Percentiles rank a stretch among this genome's conserved stretches.
phyloP scores from a whole-genome alignment of 164 flowering plant genomes.

The Vitis amurensis region DNA sequence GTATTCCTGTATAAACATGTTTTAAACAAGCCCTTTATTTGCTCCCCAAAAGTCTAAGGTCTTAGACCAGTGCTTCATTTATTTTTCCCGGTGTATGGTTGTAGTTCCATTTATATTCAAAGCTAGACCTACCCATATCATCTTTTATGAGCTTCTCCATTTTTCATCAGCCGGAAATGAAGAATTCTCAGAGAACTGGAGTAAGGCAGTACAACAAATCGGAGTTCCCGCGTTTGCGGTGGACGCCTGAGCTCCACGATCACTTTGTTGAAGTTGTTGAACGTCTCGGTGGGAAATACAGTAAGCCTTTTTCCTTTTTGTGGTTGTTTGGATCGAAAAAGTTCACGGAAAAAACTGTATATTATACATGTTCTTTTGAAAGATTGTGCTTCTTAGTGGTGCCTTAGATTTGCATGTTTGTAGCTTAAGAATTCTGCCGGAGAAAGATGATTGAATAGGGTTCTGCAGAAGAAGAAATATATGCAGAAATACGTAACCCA shows the following conservation, averaged over 20 bases:
- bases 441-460: too few relatives aligned
- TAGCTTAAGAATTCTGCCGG: too few relatives aligned
- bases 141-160: background rate
- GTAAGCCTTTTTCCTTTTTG: slow-evolving; percentile 24
- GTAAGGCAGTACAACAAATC: slow-evolving; percentile 38
- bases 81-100: background rate
- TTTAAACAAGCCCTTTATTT: background rate
- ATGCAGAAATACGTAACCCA: too few relatives aligned
- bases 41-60: slow-evolving; percentile 15
- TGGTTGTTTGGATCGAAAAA: background rate
- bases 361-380: too few relatives aligned
- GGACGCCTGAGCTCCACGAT: slow-evolving; percentile 39
- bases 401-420: too few relatives aligned
- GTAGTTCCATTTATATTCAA: slow-evolving; percentile 10
- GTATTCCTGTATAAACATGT: background rate
- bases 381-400: too few relatives aligned
- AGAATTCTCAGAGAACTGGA: slow-evolving; percentile 12
- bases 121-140: background rate
- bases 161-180: slow-evolving; percentile 19
- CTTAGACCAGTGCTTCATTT: background rate
- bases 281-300: slow-evolving; percentile 36
- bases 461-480: too few relatives aligned
- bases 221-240: slow-evolving; percentile 34
- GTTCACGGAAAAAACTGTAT: too few relatives aligned
- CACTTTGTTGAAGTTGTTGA: slow-evolving; percentile 33